These are phyloP conservation scores for Microcera coccophila DNA, from an alignment of 2,329 filamentous ascomycete species.

Conservation along the genomic window DNA sequence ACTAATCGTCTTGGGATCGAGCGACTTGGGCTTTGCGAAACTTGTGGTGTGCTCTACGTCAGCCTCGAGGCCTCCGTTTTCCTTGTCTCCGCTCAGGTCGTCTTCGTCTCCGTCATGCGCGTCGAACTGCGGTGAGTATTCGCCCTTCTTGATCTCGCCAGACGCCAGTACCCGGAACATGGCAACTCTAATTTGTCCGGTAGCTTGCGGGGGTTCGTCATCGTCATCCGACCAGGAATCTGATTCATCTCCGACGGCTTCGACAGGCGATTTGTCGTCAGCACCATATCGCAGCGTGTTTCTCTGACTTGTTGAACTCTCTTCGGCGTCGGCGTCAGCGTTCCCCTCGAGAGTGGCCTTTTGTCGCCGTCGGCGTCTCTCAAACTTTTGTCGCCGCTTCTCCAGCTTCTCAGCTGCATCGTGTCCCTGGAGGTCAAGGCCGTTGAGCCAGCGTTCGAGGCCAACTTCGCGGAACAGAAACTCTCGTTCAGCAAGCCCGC, in stretches of 20 bases:
- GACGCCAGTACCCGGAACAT: slow-evolving; percentile 93
- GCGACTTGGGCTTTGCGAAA: slow-evolving; percentile 91
- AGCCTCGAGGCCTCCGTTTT: slow-evolving; percentile 62
- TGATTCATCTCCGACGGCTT: slow-evolving; percentile 64
- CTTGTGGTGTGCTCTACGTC: slow-evolving; percentile 96
- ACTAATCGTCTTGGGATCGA: slow-evolving; percentile 96
- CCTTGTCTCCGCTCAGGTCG: slow-evolving; percentile 44
- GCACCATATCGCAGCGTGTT: slow-evolving; percentile 76
- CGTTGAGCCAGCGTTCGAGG: slow-evolving; percentile 92
- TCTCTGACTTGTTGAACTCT: slow-evolving; percentile 41
- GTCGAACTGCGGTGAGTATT: slow-evolving; percentile 97
- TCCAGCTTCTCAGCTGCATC: slow-evolving; percentile 87
- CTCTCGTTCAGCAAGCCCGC: slow-evolving; percentile 90
- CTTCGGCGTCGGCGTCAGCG: slow-evolving; percentile 33
- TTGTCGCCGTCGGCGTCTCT: slow-evolving; percentile 63
- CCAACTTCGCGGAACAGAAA: slow-evolving; percentile 97
- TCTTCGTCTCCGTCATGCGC: slow-evolving; percentile 92
- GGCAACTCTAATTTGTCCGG: slow-evolving; percentile 96
- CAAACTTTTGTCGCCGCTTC: slow-evolving; percentile 77
- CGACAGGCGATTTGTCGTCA: slow-evolving; percentile 69
- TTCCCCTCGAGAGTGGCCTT: slow-evolving; percentile 43
- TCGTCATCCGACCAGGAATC: slow-evolving; percentile 75
- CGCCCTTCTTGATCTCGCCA: slow-evolving; percentile 94
- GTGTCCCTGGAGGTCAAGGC: slow-evolving; percentile 88
- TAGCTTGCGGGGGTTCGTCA: slow-evolving; percentile 87